phyloP scores from a whole-genome alignment of 2,329 filamentous ascomycete species.

The Hypoxylon rubiginosum region DNA sequence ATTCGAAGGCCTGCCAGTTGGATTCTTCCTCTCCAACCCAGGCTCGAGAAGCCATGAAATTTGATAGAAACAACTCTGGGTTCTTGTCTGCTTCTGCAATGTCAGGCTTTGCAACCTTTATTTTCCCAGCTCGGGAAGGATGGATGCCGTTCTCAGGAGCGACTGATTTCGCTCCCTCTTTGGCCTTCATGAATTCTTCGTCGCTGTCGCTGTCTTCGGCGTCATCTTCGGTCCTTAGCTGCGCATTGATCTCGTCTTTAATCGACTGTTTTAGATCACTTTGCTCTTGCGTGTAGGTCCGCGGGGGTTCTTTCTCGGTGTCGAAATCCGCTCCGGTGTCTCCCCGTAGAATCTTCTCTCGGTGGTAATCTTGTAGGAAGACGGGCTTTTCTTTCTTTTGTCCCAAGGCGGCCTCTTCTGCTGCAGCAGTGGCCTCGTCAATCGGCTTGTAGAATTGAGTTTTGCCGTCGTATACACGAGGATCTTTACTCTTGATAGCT shows the following conservation, averaged over 20 bases:
- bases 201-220: slow-evolving; percentile 66
- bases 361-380: slow-evolving; percentile 90
- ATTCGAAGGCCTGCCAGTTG: slow-evolving; percentile 86
- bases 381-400: slow-evolving; percentile 85
- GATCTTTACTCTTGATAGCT: slow-evolving; percentile 91
- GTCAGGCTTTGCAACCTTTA: slow-evolving; percentile 70
- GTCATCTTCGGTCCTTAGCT: slow-evolving; percentile 64
- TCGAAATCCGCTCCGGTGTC: slow-evolving; percentile 72
- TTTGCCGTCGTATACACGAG: slow-evolving; percentile 86
- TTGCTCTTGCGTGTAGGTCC: slow-evolving; percentile 90
- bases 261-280: slow-evolving; percentile 83
- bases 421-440: slow-evolving; percentile 61
- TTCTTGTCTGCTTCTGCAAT: slow-evolving; percentile 85
- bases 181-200: slow-evolving; percentile 82
- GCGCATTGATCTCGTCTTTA: slow-evolving; percentile 82
- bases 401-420: slow-evolving; percentile 51
- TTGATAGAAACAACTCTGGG: slow-evolving; percentile 92
- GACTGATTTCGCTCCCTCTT: slow-evolving; percentile 55
- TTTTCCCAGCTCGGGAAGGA: slow-evolving; percentile 65
- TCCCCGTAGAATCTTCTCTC: slow-evolving; percentile 86
- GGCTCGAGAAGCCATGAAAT: slow-evolving; percentile 91
- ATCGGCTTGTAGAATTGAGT: slow-evolving; percentile 81
- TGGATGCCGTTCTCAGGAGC: slow-evolving; percentile 63
- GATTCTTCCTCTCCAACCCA: slow-evolving; percentile 81
- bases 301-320: slow-evolving; percentile 64